These are phyloP conservation scores for Trametes gibbosa DNA, from an alignment of 768 basidiomycete genomes.

Conservation along the genomic window DNA sequence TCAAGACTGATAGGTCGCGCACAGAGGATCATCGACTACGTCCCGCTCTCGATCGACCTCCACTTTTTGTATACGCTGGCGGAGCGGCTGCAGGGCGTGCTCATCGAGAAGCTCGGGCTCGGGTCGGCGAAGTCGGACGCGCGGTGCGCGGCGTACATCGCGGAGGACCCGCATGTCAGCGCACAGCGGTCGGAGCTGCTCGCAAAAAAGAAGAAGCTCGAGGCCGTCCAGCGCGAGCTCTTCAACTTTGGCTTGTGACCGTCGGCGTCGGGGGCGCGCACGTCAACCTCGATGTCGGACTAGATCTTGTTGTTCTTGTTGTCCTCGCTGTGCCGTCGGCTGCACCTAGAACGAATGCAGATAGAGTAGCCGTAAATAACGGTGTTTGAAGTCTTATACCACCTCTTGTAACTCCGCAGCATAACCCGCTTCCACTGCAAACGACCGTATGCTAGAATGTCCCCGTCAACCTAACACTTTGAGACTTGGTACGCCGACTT, in stretches of 20 bases:
- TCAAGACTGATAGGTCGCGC: background rate
- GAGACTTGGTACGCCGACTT: too few relatives aligned
- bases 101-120: constrained; percentile 37
- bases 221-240: constrained; percentile 37
- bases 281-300: too few relatives aligned
- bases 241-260: constrained; percentile 32
- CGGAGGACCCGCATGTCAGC: constrained; percentile 43
- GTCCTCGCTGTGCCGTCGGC: too few relatives aligned
- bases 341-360: too few relatives aligned
- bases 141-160: constrained; percentile 40
- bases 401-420: too few relatives aligned
- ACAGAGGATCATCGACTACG: constrained; percentile 52
- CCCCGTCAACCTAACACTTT: too few relatives aligned
- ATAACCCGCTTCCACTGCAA: too few relatives aligned
- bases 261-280: too few relatives aligned
- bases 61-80: constrained; percentile 36
- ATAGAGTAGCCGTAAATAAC: too few relatives aligned
- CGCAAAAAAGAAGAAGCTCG: constrained; percentile 35
- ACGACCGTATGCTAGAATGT: too few relatives aligned
- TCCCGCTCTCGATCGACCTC: constrained; percentile 55
- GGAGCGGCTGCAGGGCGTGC: constrained; percentile 30
- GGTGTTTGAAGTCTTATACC: too few relatives aligned
- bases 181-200: constrained; percentile 35
- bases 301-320: too few relatives aligned
- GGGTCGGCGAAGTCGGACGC: constrained; percentile 34